These are phyloP conservation scores for Aspergillus baeticus DNA, from an alignment of 495 filamentous ascomycete genomes.

Conservation along the genomic window DNA sequence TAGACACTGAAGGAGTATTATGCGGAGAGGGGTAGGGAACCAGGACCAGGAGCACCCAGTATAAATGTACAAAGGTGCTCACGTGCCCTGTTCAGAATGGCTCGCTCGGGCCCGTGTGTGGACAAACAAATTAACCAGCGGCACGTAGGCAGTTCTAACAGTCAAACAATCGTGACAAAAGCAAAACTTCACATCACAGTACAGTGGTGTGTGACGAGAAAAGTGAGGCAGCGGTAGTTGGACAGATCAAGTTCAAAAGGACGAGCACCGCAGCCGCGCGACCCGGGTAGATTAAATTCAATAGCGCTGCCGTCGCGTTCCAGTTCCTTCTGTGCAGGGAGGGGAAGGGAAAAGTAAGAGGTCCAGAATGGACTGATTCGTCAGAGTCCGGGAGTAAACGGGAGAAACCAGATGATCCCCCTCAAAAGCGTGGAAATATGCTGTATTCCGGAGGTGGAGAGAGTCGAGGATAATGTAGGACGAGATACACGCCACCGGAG, in stretches of 20 bases:
- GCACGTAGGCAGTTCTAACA: too few relatives aligned
- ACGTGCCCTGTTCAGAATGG: neutral
- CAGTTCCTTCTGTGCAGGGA: neutral
- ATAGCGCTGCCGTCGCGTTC: neutral
- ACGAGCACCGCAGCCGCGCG: neutral
- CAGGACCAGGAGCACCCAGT: neutral
- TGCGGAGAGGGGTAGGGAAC: neutral
- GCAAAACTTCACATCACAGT: neutral
- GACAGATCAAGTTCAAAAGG: neutral
- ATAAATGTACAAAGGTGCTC: slow-evolving; percentile 9
- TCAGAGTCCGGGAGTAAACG: neutral
- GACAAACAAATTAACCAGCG: too few relatives aligned
- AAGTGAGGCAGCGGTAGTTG: neutral
- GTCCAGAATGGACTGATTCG: neutral
- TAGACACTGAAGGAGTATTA: neutral
- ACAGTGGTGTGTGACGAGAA: neutral
- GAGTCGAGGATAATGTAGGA: neutral
- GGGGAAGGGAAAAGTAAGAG: neutral
- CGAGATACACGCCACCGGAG: neutral
- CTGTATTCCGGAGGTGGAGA: neutral
- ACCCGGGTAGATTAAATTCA: slow-evolving; percentile 9
- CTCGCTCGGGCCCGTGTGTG: too few relatives aligned
- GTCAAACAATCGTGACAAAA: too few relatives aligned
- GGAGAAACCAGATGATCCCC: neutral
- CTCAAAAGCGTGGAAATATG: slow-evolving; percentile 5